Percentiles rank a stretch among this genome's conserved stretches.
These are phyloP conservation scores for Solanum bulbocastanum DNA, from an alignment of 257 asterid genomes.

Conservation along the genomic window DNA sequence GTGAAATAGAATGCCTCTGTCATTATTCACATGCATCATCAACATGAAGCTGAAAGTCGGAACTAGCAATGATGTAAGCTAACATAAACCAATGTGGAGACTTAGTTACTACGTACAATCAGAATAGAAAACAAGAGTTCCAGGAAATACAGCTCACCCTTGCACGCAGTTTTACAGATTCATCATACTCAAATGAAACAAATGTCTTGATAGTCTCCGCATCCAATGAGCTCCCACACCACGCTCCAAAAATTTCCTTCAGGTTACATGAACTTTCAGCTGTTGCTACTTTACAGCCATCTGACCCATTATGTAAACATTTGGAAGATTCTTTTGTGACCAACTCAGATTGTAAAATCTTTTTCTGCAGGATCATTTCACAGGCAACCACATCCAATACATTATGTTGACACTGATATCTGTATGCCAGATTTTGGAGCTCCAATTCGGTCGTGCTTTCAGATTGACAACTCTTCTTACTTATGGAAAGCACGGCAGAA, in stretches of 20 bases:
- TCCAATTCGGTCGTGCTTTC: constrained; percentile 30
- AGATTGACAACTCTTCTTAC: constrained; percentile 14
- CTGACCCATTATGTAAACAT: constrained; percentile 22
- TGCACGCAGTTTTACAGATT: constrained; percentile 31
- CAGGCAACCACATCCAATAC: constrained; percentile 63
- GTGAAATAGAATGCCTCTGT: background rate
- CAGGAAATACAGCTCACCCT: constrained; percentile 40
- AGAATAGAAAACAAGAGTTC: background rate
- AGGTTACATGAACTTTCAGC: constrained; percentile 26
- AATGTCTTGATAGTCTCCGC: constrained; percentile 60
- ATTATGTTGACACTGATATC: constrained; percentile 42
- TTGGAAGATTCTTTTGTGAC: constrained; percentile 34
- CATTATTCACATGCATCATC: background rate
- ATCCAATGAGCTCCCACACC: constrained; percentile 45
- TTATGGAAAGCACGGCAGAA: constrained; percentile 29
- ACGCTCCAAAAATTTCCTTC: constrained; percentile 44
- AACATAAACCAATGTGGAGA: background rate
- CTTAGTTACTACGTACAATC: background rate
- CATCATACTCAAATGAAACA: constrained; percentile 51
- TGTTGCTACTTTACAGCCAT: constrained; percentile 11
- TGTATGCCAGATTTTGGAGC: constrained; percentile 33
- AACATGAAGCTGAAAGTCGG: background rate
- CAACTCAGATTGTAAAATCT: constrained; percentile 44
- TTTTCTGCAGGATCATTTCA: constrained; percentile 78
- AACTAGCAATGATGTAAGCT: background rate